A percentile compares a stretch with the other conserved stretches of the same genome.
phyloP scores from a whole-genome alignment of 202 grass and related monocot genomes.

The Zoysia matrella region DNA sequence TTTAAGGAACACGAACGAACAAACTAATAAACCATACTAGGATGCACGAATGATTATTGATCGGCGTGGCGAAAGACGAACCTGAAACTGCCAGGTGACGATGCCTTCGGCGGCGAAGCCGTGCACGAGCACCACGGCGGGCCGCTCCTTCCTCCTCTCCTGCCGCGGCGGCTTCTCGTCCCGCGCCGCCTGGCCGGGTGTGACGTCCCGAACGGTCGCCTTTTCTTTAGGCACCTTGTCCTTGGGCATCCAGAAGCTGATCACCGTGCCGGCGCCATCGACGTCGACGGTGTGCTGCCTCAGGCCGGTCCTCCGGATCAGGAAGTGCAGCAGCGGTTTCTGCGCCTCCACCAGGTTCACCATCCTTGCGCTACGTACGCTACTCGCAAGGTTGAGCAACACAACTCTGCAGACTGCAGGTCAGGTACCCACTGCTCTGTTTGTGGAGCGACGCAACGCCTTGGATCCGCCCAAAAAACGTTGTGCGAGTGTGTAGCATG shows the following conservation, averaged over 20 bases:
- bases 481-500: not conserved
- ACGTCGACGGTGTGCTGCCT: constrained; percentile 72
- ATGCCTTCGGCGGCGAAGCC: constrained; percentile 87
- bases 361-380: constrained; percentile 41
- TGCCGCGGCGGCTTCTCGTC: not conserved
- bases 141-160: constrained; percentile 38
- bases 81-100: constrained; percentile 91
- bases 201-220: constrained; percentile 45
- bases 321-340: constrained; percentile 78
- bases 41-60: no score
- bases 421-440: not conserved
- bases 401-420: not conserved
- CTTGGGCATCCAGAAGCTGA: constrained; percentile 90
- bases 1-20: no score
- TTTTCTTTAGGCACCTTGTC: constrained; percentile 61
- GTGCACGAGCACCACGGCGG: constrained; percentile 82
- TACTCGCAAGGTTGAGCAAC: not conserved
- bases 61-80: constrained; percentile 3
- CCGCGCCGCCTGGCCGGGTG: not conserved
- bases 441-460: not conserved
- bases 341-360: constrained; percentile 87
- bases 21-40: no score
- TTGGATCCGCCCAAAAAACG: not conserved
- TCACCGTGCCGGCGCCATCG: constrained; percentile 77
- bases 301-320: constrained; percentile 68